phyloP scores from a whole-genome alignment of 768 basidiomycete genomes.

The Lentinula aciculospora region DNA sequence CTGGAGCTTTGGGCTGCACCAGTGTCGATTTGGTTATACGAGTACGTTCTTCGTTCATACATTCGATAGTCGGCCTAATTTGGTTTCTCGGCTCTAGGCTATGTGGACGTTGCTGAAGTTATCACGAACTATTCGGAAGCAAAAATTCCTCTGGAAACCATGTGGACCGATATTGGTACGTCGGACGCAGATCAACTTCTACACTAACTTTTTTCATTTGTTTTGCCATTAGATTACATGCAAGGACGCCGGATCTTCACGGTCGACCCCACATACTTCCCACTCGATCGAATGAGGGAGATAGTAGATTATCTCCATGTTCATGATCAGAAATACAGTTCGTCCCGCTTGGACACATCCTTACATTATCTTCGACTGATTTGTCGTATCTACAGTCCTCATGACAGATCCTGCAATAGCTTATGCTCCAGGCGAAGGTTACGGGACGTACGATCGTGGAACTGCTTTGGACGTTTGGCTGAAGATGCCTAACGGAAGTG shows the following conservation, averaged over 20 bases:
- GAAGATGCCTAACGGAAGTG: slow-evolving; percentile 55
- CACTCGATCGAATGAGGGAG: slow-evolving; percentile 55
- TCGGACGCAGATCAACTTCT: not conserved
- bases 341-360: too few relatives aligned
- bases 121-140: slow-evolving; percentile 57
- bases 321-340: slow-evolving; percentile 55
- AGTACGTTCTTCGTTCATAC: not conserved
- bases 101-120: slow-evolving; percentile 55
- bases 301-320: slow-evolving; percentile 57
- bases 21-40: slow-evolving; percentile 63
- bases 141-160: slow-evolving; percentile 64
- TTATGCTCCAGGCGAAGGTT: slow-evolving; percentile 38
- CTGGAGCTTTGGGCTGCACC: slow-evolving; percentile 71
- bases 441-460: slow-evolving; percentile 52
- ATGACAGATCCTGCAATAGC: slow-evolving; percentile 75
- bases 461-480: slow-evolving; percentile 49
- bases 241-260: slow-evolving; percentile 63
- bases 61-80: not conserved
- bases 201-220: not conserved
- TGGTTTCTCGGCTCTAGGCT: slow-evolving; percentile 32
- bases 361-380: not conserved
- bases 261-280: slow-evolving; percentile 63
- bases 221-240: slow-evolving; percentile 53
- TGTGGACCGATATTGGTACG: slow-evolving; percentile 75
- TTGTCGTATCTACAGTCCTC: slow-evolving; percentile 33